phyloP scores from a whole-genome alignment of 176 grass and related monocot species.

The Puccinellia tenuiflora region DNA sequence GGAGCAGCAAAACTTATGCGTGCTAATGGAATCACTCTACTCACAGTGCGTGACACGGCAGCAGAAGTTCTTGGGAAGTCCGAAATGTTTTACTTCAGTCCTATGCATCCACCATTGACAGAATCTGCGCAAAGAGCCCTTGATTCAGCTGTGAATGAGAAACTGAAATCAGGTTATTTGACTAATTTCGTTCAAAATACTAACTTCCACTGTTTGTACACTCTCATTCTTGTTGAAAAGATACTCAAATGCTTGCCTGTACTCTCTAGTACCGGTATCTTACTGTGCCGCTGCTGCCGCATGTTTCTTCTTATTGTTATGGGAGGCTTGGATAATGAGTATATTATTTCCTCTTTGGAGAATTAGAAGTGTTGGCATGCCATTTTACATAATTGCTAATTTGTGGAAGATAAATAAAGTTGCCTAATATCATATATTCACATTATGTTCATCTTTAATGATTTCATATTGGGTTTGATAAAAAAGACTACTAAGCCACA shows the following conservation, averaged over 20 bases:
- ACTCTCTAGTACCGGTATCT: not conserved
- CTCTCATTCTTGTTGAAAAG: not conserved
- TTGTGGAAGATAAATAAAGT: constrained; percentile 6
- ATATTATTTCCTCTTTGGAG: not conserved
- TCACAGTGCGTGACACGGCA: constrained; percentile 67
- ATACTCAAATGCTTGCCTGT: not conserved
- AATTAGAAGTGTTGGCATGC: not conserved
- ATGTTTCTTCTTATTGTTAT: constrained; percentile 12
- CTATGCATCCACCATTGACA: constrained; percentile 64
- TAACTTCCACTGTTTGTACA: not conserved
- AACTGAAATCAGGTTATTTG: constrained; percentile 68
- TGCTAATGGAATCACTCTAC: constrained; percentile 76
- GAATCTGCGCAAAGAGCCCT: constrained; percentile 68
- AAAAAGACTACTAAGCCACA: not conserved
- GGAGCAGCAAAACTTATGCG: constrained; percentile 70
- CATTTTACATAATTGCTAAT: not conserved
- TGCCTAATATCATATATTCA: not conserved
- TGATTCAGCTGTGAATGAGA: constrained; percentile 76
- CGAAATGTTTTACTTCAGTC: constrained; percentile 62
- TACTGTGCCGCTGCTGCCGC: not conserved
- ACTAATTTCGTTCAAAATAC: not conserved
- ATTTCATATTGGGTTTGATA: constrained; percentile 14
- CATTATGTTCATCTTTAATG: not conserved
- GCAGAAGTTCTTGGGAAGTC: constrained; percentile 68
- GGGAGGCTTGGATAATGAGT: not conserved